Base-by-base conservation (phyloP, 75 land plant species). In the Gnetum montanum region DNA sequence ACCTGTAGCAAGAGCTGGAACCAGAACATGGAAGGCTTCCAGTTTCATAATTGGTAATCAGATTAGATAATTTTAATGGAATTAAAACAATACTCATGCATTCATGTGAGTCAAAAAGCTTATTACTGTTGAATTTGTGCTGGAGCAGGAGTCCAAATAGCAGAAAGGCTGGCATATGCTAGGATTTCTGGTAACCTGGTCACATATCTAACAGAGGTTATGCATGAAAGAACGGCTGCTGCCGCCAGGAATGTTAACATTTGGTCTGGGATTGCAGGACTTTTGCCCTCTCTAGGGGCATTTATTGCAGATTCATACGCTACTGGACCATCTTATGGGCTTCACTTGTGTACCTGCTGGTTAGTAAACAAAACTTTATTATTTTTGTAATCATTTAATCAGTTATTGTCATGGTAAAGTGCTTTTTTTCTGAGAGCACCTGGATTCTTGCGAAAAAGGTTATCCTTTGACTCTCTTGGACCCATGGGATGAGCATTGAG, bases 251-350 rank as follows among this genome's bases (percentile, higher is more conserved):
- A 68, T 28, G 71, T 80, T 13, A 76, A 76, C 46, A 49, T 58
- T 16, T 80, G 79, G 79, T 38, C 60, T 3, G 83, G 79, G 8
- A 43, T 53, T 16, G 66, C 71, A 0, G 59, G 59, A 30, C 18
- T 80, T 44, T 54, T 71, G 1, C 79, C 83, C 22, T 53, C 76
- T 5, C 12, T 71, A 1, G 83, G 83, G 5, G 83, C 83, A 3
- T 79, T 79, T 46, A 45, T 83, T 15, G 86, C 86, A 23, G 83
- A 79, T 40, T 56, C 76, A 11, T 71, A 63, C 71, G 83, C 1
- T 80, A 59, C 69, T 62, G 76, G 53, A 72, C 80, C 34, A 76
- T 76, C 16, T 19, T 52, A 4, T 4, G 56, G 6, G 54, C 79
- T 29, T 64, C 80, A 3, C 43, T 66, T 38, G 18, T 67, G 54